Evolutionary conservation across 139 green algal species (phyloP).

Genomic region (Deuterostichococcus epilithicus): DNA sequence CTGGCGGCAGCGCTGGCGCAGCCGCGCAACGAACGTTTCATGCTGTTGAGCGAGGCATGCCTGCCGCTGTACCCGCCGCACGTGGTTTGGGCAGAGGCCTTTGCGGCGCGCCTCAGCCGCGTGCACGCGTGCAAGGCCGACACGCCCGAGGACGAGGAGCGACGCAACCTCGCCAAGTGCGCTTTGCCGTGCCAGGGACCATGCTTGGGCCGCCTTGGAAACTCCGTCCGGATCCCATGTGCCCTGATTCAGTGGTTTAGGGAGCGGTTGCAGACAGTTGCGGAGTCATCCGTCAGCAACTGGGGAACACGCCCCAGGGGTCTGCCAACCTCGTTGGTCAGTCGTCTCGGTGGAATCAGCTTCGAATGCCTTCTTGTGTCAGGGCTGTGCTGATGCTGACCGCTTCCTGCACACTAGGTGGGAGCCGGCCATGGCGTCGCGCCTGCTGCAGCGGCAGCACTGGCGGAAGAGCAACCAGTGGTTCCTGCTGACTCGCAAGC

Average conservation of each 20-base stretch:
- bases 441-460: background rate
- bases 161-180: background rate
- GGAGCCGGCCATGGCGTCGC: background rate
- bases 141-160: slow-evolving; percentile 5
- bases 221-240: too few species aligned
- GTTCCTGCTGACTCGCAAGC: slow-evolving; percentile 7
- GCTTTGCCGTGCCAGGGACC: too few species aligned
- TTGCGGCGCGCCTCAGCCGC: slow-evolving; percentile 9
- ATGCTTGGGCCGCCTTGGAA: too few species aligned
- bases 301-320: too few species aligned
- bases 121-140: slow-evolving; percentile 22
- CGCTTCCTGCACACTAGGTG: too few species aligned
- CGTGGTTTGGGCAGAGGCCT: slow-evolving; percentile 24
- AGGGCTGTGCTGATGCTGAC: too few species aligned
- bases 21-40: slow-evolving; percentile 33
- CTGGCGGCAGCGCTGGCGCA: slow-evolving; percentile 23
- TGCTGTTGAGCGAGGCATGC: slow-evolving; percentile 32
- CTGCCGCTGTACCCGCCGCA: slow-evolving; percentile 30
- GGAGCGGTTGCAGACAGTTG: too few species aligned
- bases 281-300: too few species aligned
- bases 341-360: too few species aligned
- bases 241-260: too few species aligned
- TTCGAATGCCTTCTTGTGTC: too few species aligned
- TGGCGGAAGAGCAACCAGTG: slow-evolving; percentile 23
- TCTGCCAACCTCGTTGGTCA: too few species aligned